Evolutionary conservation across 2,329 filamentous ascomycete genomes (phyloP), one percentile per base, ranked within the genome.

Genomic region (Botrytis aclada): DNA sequence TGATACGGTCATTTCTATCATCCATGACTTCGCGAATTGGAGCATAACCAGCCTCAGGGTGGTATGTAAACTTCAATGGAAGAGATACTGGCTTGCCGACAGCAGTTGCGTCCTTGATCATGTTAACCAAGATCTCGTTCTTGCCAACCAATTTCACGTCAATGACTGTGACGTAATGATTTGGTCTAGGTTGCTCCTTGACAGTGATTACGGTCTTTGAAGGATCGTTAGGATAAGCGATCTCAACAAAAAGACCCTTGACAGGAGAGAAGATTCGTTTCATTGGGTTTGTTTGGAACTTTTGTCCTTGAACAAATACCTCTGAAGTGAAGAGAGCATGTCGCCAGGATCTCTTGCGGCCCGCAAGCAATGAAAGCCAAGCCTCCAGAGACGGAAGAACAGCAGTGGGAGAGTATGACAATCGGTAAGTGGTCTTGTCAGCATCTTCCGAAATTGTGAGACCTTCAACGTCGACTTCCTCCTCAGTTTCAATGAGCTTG

Each of bases 21-120:
- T 94, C 89, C 96, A 99, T 99, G 76, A 98, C 92, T 83, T 99
- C 96, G 75, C 92, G 92, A 77, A 99, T 97, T 29, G 96, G 96
- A n/a, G 97, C 95, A 81, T 98, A 99, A 43, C 96, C 96, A 72
- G 94, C 92, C 83, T 98, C 95, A 2, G 96, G 96, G 81, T 95
- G 93, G 84, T 99, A 99, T 8, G 89, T 93, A 85, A 98, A 98
- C 81, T 91, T 89, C 77, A 99, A 90, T 34, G 93, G 92, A 73
- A 99, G 85, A 34, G 94, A 88, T n/a, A 94, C 91, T 20, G 95
- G 88, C 81, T 92, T 90, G 76, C 93, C 92, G 67, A 96, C 88
- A 20, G 93, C 95, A 60, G 93, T 98, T 70, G 95, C 92, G 62
- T 97, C 93, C 85, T 99, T 97, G 82, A 96, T 94, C 87, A 99